Conservation (phyloP, 345 rosid genomes). For the Populus pruinosa region DNA sequence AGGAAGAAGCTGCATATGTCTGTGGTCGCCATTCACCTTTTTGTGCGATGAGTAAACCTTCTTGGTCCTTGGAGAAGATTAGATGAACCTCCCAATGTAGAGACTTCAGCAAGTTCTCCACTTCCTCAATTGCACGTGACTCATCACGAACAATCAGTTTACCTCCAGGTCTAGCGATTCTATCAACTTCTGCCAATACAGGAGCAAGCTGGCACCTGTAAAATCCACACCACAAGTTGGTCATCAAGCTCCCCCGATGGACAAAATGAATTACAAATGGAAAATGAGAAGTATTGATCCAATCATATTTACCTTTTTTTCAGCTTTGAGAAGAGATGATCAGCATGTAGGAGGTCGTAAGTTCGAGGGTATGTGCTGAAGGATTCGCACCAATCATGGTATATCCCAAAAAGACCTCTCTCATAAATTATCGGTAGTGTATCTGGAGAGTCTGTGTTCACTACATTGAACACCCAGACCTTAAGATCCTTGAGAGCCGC, state of each 20-base stretch:
- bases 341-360: conserved; percentile 86
- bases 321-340: conserved; percentile 86
- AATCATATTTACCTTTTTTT: conserved; percentile 43
- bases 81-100: conserved; percentile 77
- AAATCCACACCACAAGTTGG: neutral
- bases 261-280: neutral
- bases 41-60: conserved; percentile 83
- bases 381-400: conserved; percentile 96
- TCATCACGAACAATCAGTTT: conserved; percentile 71
- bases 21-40: conserved; percentile 88
- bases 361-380: conserved; percentile 81
- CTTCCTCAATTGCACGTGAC: conserved; percentile 56
- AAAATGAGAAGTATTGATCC: neutral
- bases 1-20: conserved; percentile 35
- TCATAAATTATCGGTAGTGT: conserved; percentile 88
- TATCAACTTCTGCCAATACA: conserved; percentile 82
- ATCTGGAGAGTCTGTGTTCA: conserved; percentile 73
- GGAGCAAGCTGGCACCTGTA: conserved; percentile 79
- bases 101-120: conserved; percentile 73
- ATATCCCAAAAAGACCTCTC: conserved; percentile 82
- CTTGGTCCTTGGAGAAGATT: conserved; percentile 68
- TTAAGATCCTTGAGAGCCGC: conserved; percentile 72
- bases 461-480: conserved; percentile 85
- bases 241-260: neutral
- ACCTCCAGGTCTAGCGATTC: conserved; percentile 94